Conservation (phyloP, 2,329 filamentous ascomycete genomes). For the Macrophomina pseudophaseolina region DNA sequence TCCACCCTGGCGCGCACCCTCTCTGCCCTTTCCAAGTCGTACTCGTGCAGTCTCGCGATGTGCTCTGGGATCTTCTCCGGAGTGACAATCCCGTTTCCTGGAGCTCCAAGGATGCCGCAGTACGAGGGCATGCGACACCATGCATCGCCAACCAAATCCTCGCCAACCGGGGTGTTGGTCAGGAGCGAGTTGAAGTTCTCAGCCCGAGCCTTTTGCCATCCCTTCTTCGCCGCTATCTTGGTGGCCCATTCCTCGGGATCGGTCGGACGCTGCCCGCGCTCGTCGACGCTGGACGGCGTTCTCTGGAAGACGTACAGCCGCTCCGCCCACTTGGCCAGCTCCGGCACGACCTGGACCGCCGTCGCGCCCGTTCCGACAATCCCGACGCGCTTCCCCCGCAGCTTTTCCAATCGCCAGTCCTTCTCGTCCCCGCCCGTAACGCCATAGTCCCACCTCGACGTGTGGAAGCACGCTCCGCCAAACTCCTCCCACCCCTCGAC, state of each 20-base stretch:
- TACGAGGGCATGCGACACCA: slow-evolving; percentile 51
- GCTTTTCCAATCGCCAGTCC: slow-evolving; percentile 33
- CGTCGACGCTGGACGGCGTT: slow-evolving; percentile 42
- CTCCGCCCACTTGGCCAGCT: slow-evolving; percentile 33
- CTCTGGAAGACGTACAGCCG: slow-evolving; percentile 34
- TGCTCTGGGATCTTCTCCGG: slow-evolving; percentile 43
- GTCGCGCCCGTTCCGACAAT: slow-evolving; percentile 38
- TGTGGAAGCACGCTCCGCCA: slow-evolving; percentile 42
- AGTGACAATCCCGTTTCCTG: slow-evolving; percentile 31
- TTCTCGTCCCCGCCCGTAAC: slow-evolving; percentile 43
- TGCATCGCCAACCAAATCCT: slow-evolving; percentile 56
- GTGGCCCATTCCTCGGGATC: slow-evolving; percentile 49
- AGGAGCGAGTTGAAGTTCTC: slow-evolving; percentile 52
- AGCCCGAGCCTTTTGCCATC: slow-evolving; percentile 58
- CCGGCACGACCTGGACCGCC: slow-evolving; percentile 36
- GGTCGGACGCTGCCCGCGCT: slow-evolving; percentile 47
- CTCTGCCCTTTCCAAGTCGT: slow-evolving; percentile 53
- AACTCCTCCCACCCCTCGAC: slow-evolving; percentile 42
- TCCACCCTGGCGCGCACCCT: slow-evolving; percentile 54
- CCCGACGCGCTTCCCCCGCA: slow-evolving; percentile 30
- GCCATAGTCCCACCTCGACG: slow-evolving; percentile 25
- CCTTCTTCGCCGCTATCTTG: slow-evolving; percentile 41
- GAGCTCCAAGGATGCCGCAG: slow-evolving; percentile 46
- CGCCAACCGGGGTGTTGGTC: slow-evolving; percentile 35
- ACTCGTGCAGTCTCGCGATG: slow-evolving; percentile 40